Conservation (phyloP, 2,329 filamentous ascomycete genomes). For the Colletotrichum kahawae region DNA sequence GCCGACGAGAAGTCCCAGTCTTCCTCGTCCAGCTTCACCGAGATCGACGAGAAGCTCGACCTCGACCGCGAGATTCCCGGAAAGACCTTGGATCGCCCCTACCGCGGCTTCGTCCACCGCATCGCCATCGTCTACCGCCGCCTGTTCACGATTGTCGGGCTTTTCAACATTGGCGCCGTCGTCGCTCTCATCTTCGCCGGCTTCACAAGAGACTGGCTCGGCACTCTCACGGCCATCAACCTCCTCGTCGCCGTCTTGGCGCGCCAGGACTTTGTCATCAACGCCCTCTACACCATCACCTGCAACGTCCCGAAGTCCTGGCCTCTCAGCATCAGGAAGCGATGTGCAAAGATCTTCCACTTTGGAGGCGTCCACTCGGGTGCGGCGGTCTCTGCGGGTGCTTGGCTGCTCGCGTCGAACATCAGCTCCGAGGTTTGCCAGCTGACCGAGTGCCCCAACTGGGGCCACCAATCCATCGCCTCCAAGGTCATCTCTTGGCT, state of each 20-base stretch:
- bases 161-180: slow-evolving; percentile 55
- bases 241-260: slow-evolving; percentile 53
- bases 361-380: slow-evolving; percentile 57
- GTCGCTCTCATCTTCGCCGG: slow-evolving; percentile 41
- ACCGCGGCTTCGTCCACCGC: slow-evolving; percentile 44
- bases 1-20: not conserved
- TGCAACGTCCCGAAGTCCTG: slow-evolving; percentile 46
- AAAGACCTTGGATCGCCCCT: slow-evolving; percentile 43
- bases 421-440: slow-evolving; percentile 30
- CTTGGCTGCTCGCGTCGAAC: slow-evolving; percentile 53
- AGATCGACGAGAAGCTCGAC: slow-evolving; percentile 13
- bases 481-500: slow-evolving; percentile 62
- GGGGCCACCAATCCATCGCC: slow-evolving; percentile 34
- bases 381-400: slow-evolving; percentile 51
- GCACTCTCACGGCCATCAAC: slow-evolving; percentile 51
- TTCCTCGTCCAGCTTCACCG: slow-evolving; percentile 9
- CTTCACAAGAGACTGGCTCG: slow-evolving; percentile 32
- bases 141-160: slow-evolving; percentile 57
- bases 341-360: slow-evolving; percentile 56
- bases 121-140: slow-evolving; percentile 60
- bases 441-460: slow-evolving; percentile 35
- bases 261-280: slow-evolving; percentile 59
- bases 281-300: slow-evolving; percentile 53
- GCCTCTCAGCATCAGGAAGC: slow-evolving; percentile 52
- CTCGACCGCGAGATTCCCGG: slow-evolving; percentile 35